Conservation (phyloP, 2,329 filamentous ascomycete genomes). For the Byssoonygena ceratinophila region DNA sequence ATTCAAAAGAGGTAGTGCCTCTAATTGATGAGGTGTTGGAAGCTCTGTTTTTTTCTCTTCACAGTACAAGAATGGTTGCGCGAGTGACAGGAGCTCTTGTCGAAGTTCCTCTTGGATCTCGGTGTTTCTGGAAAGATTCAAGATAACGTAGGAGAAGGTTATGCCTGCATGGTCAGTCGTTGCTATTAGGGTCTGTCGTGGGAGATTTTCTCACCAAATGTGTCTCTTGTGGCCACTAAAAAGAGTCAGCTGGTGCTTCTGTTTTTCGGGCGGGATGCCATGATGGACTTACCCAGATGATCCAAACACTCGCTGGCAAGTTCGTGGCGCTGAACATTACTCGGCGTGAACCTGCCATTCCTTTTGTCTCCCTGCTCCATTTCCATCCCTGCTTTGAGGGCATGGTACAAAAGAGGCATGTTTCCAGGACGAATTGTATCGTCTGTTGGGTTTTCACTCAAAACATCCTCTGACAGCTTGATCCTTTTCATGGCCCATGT, state of each 20-base stretch:
- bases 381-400: constrained; percentile 8
- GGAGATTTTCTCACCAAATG: constrained; percentile 4
- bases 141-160: constrained; percentile 13
- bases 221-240: constrained; percentile 9
- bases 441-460: constrained; percentile 3
- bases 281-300: background rate
- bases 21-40: constrained; percentile 4
- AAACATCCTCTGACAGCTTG: constrained; percentile 9
- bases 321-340: constrained; percentile 4
- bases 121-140: constrained; percentile 11
- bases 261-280: background rate
- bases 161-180: constrained; percentile 5
- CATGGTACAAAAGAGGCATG: constrained; percentile 10
- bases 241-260: background rate
- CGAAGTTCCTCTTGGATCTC: constrained; percentile 12
- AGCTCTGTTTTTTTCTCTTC: constrained; percentile 5
- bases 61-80: constrained; percentile 1
- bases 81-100: constrained; percentile 9
- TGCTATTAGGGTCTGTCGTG: background rate
- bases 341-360: constrained; percentile 8
- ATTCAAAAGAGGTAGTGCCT: constrained; percentile 12
- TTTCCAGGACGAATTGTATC: constrained; percentile 6
- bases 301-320: constrained; percentile 11
- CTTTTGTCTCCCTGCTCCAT: background rate
- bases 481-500: constrained; percentile 8